A percentile compares a stretch with the other conserved stretches of the same genome.
Evolutionary conservation across 1,284 basidiomycete species (phyloP).

Genomic region (Malassezia furfur): DNA sequence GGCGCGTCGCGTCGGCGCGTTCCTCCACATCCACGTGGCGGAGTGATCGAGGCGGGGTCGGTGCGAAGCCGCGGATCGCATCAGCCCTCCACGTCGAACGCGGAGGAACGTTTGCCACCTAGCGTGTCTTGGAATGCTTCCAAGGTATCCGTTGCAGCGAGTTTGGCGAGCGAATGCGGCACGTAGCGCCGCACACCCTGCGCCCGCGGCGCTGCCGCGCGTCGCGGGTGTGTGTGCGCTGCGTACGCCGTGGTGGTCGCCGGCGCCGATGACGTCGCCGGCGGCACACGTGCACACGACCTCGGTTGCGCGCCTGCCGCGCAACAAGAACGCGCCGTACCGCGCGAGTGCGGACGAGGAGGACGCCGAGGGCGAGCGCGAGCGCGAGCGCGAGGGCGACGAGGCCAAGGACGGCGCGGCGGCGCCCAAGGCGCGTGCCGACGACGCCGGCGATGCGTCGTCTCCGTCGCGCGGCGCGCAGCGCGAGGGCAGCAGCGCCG

Average conservation of each 20-base stretch:
- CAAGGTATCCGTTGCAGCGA: slow-evolving; percentile 3
- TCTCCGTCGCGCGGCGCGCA: slow-evolving; percentile 4
- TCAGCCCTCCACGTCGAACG: neutral
- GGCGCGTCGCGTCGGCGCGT: slow-evolving; percentile 8
- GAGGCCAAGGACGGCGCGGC: no score
- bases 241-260: no score
- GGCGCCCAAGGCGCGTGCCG: neutral
- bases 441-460: neutral
- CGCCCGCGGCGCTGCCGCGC: no score
- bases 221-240: no score
- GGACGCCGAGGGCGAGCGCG: neutral
- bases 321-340: slow-evolving; percentile 21
- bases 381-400: no score
- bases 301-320: slow-evolving; percentile 16
- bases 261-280: neutral
- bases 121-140: slow-evolving; percentile 4
- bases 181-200: no score
- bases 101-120: neutral
- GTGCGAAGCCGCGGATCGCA: neutral
- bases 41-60: slow-evolving; percentile 3
- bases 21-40: slow-evolving; percentile 9
- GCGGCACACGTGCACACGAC: slow-evolving; percentile 22
- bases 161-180: neutral
- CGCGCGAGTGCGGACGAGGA: slow-evolving; percentile 10
- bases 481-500: slow-evolving; percentile 9